phyloP scores from a whole-genome alignment of 352 stramenopile genomes.

The Globisporangium heterothallicum region DNA sequence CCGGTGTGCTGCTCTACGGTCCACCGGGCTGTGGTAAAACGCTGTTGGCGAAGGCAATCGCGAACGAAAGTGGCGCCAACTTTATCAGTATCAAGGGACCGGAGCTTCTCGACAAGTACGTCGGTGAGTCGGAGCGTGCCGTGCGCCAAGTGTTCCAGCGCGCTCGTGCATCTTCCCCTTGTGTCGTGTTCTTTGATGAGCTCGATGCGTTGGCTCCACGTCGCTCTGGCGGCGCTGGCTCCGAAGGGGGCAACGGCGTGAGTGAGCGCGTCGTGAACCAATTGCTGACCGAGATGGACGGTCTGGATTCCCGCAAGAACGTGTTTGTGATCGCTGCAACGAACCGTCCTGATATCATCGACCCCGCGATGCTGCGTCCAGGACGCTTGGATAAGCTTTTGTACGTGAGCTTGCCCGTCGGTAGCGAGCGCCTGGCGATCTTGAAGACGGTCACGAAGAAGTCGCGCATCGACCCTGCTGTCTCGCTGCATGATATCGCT shows the following conservation, averaged over 20 bases:
- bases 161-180: constrained; percentile 95
- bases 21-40: constrained; percentile 98
- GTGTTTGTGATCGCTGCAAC: constrained; percentile 96
- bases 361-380: constrained; percentile 98
- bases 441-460: constrained; percentile 87
- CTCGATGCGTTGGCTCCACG: constrained; percentile 96
- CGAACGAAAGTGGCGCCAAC: constrained; percentile 97
- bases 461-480: constrained; percentile 40
- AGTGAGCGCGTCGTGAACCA: constrained; percentile 97
- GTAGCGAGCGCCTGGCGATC: constrained; percentile 82
- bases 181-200: constrained; percentile 99
- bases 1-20: constrained; percentile 97
- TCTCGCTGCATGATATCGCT: constrained; percentile 92
- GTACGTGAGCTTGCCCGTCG: constrained; percentile 95
- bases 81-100: constrained; percentile 99
- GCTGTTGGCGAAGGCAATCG: constrained; percentile 98
- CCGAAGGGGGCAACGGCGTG: constrained; percentile 84
- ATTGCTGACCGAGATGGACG: constrained; percentile 99
- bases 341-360: constrained; percentile 98
- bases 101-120: constrained; percentile 99
- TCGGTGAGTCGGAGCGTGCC: constrained; percentile 96
- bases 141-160: constrained; percentile 97
- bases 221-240: constrained; percentile 58
- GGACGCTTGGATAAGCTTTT: constrained; percentile 98
- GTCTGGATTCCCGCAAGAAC: constrained; percentile 92